Base-by-base conservation (phyloP, 225 moss, liverwort and hornwort genomes). In the Straminergon stramineum region DNA sequence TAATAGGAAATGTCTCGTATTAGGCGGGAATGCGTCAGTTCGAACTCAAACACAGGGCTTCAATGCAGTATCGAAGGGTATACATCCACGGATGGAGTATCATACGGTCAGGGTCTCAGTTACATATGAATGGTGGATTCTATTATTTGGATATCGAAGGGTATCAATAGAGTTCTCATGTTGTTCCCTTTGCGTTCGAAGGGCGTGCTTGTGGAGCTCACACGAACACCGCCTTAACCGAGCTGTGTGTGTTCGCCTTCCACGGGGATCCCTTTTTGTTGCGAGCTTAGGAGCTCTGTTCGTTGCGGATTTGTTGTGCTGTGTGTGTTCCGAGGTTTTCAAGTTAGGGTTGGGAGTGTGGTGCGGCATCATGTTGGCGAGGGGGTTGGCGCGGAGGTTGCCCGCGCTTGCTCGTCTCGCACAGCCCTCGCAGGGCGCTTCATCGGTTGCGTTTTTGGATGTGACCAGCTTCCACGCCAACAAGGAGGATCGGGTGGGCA, bases 351-450 rank as follows among this genome's bases (percentile, higher is more conserved):
- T 71, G 63, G 80, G 48, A 79, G 60, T 10, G 89, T 11, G 74
- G 67, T 87, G 81, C 51, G 52, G 85, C 92, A 83, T 43, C 85
- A 92, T 92, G 92, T 94, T 91, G 93, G 86, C 90, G 63, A 90
- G 89, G 68, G 94, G 94, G 82, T 57, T 92, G 61, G 88, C 69
- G 82, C 92, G 92, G 81, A 87, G 92, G 90, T 78, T 94, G 61
- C 90, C 90, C 74, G 91, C 90, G 43, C 90, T 94, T 51, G 91
- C 91, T 87, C 94, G 91, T 74, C 91, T 94, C 8, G 87, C 17
- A 61, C 91, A 94, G 26, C 15, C 81, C 37, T 79, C 84, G 75
- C 88, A 90, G 37, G 64, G 84, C 32, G 85, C 86, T 55, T 92
- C 90, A 7, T 87, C 90, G 18, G 57, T 70, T 62, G 84, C 89